These are phyloP conservation scores for Penicillium sp. DNA, from an alignment of 2,329 filamentous ascomycete species.

Conservation along the genomic window DNA sequence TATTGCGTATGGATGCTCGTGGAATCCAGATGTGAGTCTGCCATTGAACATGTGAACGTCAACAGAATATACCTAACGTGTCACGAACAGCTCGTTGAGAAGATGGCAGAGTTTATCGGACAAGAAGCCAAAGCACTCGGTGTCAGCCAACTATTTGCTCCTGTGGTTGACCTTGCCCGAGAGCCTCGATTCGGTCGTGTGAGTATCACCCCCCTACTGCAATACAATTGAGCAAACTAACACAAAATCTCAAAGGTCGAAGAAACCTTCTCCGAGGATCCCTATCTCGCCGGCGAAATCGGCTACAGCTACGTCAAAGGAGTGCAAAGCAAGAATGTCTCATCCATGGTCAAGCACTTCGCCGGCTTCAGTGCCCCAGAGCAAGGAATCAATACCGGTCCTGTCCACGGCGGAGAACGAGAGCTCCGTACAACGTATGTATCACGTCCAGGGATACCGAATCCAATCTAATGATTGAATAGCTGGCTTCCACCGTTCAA, in stretches of 20 bases:
- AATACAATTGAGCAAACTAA: background rate
- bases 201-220: slow-evolving; percentile 1
- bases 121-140: slow-evolving; percentile 68
- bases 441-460: slow-evolving; percentile 11
- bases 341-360: slow-evolving; percentile 75
- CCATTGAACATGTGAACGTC: background rate
- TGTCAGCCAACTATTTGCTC: slow-evolving; percentile 73
- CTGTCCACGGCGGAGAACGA: slow-evolving; percentile 58
- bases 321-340: slow-evolving; percentile 66
- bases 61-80: background rate
- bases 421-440: slow-evolving; percentile 59
- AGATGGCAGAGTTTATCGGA: slow-evolving; percentile 68
- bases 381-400: slow-evolving; percentile 70
- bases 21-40: slow-evolving; percentile 56
- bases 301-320: slow-evolving; percentile 63
- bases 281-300: slow-evolving; percentile 68
- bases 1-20: slow-evolving; percentile 71
- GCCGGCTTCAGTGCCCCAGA: slow-evolving; percentile 69
- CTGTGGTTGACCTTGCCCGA: slow-evolving; percentile 69
- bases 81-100: slow-evolving; percentile 52
- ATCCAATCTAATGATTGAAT: background rate
- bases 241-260: slow-evolving; percentile 51
- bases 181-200: slow-evolving; percentile 70
- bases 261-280: slow-evolving; percentile 72
- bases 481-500: slow-evolving; percentile 62